Base-by-base conservation (phyloP, 192 early-diverging fungal genomes). In the Umbelopsis isabellina region DNA sequence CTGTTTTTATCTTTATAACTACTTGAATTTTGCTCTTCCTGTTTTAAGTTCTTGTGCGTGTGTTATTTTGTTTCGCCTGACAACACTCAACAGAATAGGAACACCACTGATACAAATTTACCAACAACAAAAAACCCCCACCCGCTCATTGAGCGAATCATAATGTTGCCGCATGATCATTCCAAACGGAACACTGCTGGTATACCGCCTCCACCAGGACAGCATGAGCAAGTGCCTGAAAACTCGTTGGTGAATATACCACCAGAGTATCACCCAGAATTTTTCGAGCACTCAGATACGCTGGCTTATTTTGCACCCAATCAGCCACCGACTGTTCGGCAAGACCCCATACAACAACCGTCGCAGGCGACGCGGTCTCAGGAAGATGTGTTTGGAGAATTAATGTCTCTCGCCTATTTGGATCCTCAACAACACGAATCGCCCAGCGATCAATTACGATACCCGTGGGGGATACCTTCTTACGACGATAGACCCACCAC, bases 91-190 rank as follows among this genome's bases (percentile, higher is more conserved):
- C 6, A 37, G 6, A 25, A 46, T 9, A 22, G 11, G 12, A 49
- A 30, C 11, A 49, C 21, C 23, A 46, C 25, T 35, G 46, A 49
- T n/a, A 33, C 45, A 47, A 49, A 50, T 33, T 49, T 49, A 23
- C 16, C 47, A 30, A 5, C 46, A 30, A 15, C 46, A 68, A 15
- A 49, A 9, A 23, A 58, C 52, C 11, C 27, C n/a, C 15, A 48
- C n/a, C 46, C 55, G 55, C 55, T 61, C 55, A 35, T 33, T 18
- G 55, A 61, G 55, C 55, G 55, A 33, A n/a, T 61, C 27, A 61
- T 33, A 15, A 61, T 61, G 55, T 16, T 61, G 13, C 55, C 55
- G 11, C 55, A 61, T 61, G 55, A 61, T 25, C 55, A 61, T 27
- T 35, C 27, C 33, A 30, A 61, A 61, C 6, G 33, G 16, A 22